Evolutionary conservation across 192 early-diverging fungal species (phyloP), one percentile per base, ranked within the genome.

Genomic region (Backusella mclennaniae): DNA sequence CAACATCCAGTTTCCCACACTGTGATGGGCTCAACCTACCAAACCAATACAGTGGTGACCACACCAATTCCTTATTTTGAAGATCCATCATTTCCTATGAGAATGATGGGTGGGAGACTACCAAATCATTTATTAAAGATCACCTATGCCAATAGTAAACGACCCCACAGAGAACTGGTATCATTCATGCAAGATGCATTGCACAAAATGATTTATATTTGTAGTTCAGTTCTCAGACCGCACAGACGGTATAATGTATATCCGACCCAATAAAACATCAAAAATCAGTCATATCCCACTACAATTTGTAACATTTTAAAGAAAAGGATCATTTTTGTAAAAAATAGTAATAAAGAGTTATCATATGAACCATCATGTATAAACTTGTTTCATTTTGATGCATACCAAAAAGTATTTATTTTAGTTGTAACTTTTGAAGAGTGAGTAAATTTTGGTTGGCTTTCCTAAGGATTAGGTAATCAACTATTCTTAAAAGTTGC

Each of bases 131-230:
- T 63, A 63, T 63, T 63, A 29, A 23, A 26, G 26, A 14, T 63
- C 12, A 26, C 23, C 9, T 63, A 63, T 29, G 9, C 3, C 26
- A 63, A 31, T 14, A 29, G 12, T n/a, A 63, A 63, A 29, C 26
- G 56, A 63, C 56, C 56, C 12, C 23, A 63, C 12, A 63, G 23
- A 63, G 56, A 63, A 29, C 1, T 63, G 21, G 7, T 29, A 63
- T 63, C 56, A 63, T 63, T 63, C 56, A 63, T 63, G 56, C 56
- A 14, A 23, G 56, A 63, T 14, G 56, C n/a, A 63, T 63, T 63
- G 23, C 11, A 63, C 26, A 63, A 63, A 63, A 63, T 63, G 56
- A 63, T 29, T 63, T 63, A 31, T 29, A 63, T 63, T 63, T 63
- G 21, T 29, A 29, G 56, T 14, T 63, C 56, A 29, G 56, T 63